Conservation (phyloP, 371 early-diverging fungal species). For the Apophysomyces trapeziformis region DNA sequence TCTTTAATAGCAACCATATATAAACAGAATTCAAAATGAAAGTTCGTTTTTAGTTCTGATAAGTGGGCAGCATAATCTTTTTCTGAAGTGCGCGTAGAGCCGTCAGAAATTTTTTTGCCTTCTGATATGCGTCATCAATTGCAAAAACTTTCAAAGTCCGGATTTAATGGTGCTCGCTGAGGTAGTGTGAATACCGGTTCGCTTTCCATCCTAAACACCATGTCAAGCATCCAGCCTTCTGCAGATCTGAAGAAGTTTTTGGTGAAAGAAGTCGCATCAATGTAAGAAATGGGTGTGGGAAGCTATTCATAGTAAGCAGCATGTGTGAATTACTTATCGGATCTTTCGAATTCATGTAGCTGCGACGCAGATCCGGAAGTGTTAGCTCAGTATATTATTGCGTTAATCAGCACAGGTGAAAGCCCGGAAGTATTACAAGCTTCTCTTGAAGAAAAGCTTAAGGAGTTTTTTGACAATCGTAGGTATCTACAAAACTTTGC, state of each 20-base stretch:
- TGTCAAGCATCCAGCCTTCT: conserved; percentile 23
- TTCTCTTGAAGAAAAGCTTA: conserved; percentile 49
- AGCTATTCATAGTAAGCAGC: neutral
- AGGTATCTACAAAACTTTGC: conserved; percentile 15
- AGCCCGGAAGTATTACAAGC: conserved; percentile 38
- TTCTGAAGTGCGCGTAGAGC: no score
- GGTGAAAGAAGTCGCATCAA: conserved; percentile 49
- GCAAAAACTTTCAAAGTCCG: no score
- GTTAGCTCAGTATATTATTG: conserved; percentile 81
- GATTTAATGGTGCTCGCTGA: no score
- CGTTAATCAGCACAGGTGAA: conserved; percentile 74
- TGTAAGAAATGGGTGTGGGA: conserved; percentile 39
- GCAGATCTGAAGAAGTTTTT: conserved; percentile 51
- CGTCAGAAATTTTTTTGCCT: no score
- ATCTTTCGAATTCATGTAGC: conserved; percentile 35
- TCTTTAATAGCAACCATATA: no score
- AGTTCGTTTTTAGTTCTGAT: no score
- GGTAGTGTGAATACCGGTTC: no score
- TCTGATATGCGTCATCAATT: no score
- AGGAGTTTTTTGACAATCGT: conserved; percentile 68
- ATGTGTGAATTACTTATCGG: conserved; percentile 12
- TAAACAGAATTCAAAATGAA: no score
- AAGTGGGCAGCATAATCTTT: no score
- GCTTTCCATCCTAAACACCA: neutral
- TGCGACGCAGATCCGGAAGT: conserved; percentile 83